These are phyloP conservation scores for Lathyrus oleraceus DNA, from an alignment of 306 rosid genomes.

Conservation along the genomic window DNA sequence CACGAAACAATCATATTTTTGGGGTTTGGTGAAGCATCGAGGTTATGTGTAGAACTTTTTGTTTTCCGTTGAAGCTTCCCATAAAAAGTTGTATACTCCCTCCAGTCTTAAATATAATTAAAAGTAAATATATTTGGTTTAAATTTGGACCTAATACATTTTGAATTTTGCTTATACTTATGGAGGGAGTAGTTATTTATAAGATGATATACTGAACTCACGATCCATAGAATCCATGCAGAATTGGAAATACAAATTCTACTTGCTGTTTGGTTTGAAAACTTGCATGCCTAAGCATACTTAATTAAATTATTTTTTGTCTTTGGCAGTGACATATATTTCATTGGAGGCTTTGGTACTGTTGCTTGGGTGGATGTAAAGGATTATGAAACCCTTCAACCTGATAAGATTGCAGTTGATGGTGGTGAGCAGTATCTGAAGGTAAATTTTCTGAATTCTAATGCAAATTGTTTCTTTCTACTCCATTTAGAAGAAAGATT, in stretches of 20 bases:
- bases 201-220: neutral
- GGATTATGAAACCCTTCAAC: constrained; percentile 87
- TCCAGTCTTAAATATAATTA: no score
- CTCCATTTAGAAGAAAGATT: neutral
- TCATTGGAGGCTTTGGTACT: constrained; percentile 99
- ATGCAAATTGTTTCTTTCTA: neutral
- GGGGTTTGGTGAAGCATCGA: constrained; percentile 25
- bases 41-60: neutral
- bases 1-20: neutral
- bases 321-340: constrained; percentile 84
- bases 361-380: constrained; percentile 99
- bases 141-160: no score
- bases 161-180: no score
- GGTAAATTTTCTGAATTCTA: constrained; percentile 50
- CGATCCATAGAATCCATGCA: constrained; percentile 7
- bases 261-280: constrained; percentile 12
- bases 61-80: constrained; percentile 5
- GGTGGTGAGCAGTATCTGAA: constrained; percentile 93
- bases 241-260: constrained; percentile 18
- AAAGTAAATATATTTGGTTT: no score
- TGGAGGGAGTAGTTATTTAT: neutral
- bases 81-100: neutral
- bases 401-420: constrained; percentile 96
- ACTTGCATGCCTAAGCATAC: constrained; percentile 25
- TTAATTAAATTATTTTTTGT: constrained; percentile 32